These are phyloP conservation scores for Nannochloris sp. DNA, from an alignment of 139 green algal species.

Conservation along the genomic window DNA sequence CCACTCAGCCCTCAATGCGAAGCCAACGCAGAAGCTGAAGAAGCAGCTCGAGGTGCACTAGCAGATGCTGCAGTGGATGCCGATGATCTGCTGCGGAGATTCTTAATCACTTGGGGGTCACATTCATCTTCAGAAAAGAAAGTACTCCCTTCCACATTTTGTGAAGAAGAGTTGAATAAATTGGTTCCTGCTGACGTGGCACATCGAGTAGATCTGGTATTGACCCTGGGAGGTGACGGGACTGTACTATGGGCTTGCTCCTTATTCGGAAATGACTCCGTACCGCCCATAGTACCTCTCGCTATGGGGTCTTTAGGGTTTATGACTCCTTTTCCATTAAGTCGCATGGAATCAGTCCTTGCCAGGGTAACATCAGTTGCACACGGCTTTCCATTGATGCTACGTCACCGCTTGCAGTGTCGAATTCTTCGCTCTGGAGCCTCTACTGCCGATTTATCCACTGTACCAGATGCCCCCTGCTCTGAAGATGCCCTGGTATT, in stretches of 20 bases:
- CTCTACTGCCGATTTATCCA: background rate
- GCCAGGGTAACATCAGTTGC: slow-evolving; percentile 19
- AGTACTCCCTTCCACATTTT: background rate
- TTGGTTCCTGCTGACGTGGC: slow-evolving; percentile 40
- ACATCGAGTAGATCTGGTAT: slow-evolving; percentile 62
- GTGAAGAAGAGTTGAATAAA: background rate
- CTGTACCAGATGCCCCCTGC: background rate
- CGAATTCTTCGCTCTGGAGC: slow-evolving; percentile 44
- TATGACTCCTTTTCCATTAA: slow-evolving; percentile 70
- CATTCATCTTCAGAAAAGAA: background rate
- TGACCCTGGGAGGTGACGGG: slow-evolving; percentile 84
- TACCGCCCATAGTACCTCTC: slow-evolving; percentile 79
- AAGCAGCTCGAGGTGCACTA: background rate
- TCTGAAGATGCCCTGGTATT: slow-evolving; percentile 45
- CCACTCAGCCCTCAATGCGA: background rate
- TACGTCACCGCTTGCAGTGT: slow-evolving; percentile 77
- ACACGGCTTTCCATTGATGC: slow-evolving; percentile 65
- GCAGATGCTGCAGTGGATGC: background rate
- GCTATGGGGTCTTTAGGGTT: slow-evolving; percentile 88
- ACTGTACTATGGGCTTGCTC: slow-evolving; percentile 86
- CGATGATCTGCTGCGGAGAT: too few relatives aligned
- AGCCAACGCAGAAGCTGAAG: background rate
- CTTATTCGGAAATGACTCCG: slow-evolving; percentile 61
- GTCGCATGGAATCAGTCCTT: slow-evolving; percentile 37
- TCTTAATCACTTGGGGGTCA: too few relatives aligned